Evolutionary conservation across 352 stramenopile species (phyloP).

Genomic region (Phytophthora boehmeriae): DNA sequence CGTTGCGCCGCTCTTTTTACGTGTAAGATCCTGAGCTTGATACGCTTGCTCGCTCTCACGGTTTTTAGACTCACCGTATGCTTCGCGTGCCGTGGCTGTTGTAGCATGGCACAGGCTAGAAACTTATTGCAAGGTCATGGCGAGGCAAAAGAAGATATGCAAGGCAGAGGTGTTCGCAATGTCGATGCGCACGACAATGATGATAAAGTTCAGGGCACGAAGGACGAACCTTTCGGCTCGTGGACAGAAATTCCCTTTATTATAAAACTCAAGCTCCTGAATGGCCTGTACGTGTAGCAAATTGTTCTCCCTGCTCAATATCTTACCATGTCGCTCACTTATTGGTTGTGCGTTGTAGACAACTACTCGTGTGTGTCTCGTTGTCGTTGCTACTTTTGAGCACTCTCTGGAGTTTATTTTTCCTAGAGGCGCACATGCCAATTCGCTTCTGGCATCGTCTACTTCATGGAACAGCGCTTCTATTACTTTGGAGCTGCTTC

Average conservation of each 20-base stretch:
- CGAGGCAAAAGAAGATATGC: background rate
- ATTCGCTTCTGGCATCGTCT: constrained; percentile 79
- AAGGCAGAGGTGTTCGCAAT: constrained; percentile 7
- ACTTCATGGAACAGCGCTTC: constrained; percentile 66
- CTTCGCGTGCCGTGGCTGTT: constrained; percentile 8
- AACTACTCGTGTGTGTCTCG: constrained; percentile 60
- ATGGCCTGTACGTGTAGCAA: constrained; percentile 55
- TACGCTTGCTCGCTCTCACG: too few species aligned
- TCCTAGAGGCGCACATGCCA: constrained; percentile 73
- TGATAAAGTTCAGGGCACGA: constrained; percentile 13
- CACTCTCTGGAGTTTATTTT: constrained; percentile 75
- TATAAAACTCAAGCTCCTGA: constrained; percentile 72
- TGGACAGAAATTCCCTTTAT: constrained; percentile 48
- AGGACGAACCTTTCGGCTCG: constrained; percentile 11
- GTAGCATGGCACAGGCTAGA: constrained; percentile 27
- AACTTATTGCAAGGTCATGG: constrained; percentile 11
- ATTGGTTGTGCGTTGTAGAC: constrained; percentile 28
- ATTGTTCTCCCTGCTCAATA: background rate
- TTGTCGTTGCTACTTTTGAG: constrained; percentile 62
- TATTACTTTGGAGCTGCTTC: constrained; percentile 84
- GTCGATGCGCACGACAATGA: constrained; percentile 17
- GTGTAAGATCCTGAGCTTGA: constrained; percentile 36
- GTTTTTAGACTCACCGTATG: background rate
- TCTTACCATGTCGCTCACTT: constrained; percentile 5
- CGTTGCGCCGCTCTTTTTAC: constrained; percentile 54